Evolutionary conservation across 495 filamentous ascomycete species (phyloP).

Genomic region (Aspergillus biplanus): DNA sequence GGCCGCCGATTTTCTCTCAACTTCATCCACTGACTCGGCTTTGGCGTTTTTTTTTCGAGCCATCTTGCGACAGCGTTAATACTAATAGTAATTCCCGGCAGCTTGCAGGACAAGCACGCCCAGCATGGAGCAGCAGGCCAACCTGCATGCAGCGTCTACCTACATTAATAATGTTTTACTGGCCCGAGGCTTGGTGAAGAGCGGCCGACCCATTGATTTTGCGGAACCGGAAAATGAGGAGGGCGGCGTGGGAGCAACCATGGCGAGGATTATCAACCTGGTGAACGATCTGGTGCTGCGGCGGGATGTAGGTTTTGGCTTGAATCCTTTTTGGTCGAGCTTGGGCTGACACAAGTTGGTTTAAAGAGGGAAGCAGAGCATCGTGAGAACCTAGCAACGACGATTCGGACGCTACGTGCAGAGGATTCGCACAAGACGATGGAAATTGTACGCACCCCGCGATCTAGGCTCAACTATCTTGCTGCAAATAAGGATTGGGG

Average conservation of each 20-base stretch:
- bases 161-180: slow-evolving; percentile 97
- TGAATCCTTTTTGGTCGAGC: neutral
- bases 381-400: slow-evolving; percentile 76
- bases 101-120: slow-evolving; percentile 36
- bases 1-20: neutral
- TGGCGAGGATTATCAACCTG: slow-evolving; percentile 85
- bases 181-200: slow-evolving; percentile 82
- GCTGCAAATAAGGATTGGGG: neutral
- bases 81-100: slow-evolving; percentile 5
- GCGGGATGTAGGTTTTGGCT: slow-evolving; percentile 67
- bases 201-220: slow-evolving; percentile 86
- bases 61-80: neutral
- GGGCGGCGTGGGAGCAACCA: slow-evolving; percentile 66
- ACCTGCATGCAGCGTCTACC: slow-evolving; percentile 82
- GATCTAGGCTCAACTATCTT: neutral
- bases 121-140: slow-evolving; percentile 70
- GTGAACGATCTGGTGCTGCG: slow-evolving; percentile 88
- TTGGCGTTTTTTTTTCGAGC: neutral
- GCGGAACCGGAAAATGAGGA: slow-evolving; percentile 70
- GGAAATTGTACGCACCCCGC: slow-evolving; percentile 46
- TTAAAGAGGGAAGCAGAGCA: slow-evolving; percentile 83
- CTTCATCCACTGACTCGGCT: slow-evolving; percentile 9
- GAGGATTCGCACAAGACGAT: slow-evolving; percentile 71
- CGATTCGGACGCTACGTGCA: slow-evolving; percentile 73
- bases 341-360: slow-evolving; percentile 20